Percentiles rank a stretch among this genome's conserved stretches.
These are phyloP conservation scores for Alternaria brassicae DNA, from an alignment of 2,329 filamentous ascomycete genomes.

Conservation along the genomic window DNA sequence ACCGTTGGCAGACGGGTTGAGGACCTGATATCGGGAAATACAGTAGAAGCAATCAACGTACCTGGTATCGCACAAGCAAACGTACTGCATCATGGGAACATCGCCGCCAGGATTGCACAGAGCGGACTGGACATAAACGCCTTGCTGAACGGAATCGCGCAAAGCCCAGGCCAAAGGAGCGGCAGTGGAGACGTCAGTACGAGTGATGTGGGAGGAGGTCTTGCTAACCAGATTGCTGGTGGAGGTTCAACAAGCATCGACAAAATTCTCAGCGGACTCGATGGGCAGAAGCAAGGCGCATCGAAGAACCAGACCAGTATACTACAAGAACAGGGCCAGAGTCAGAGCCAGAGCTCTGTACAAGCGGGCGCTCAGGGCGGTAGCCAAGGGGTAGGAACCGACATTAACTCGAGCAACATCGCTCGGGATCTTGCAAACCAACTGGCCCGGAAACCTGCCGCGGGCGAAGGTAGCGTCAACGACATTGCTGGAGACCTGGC, in stretches of 20 bases:
- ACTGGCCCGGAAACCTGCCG: not conserved
- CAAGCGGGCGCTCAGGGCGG: not conserved
- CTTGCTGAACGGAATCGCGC: constrained; percentile 26
- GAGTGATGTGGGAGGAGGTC: constrained; percentile 18
- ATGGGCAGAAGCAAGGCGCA: constrained; percentile 19
- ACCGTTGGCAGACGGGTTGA: constrained; percentile 35
- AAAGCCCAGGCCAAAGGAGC: constrained; percentile 15
- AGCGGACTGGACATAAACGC: constrained; percentile 26
- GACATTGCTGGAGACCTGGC: constrained; percentile 13
- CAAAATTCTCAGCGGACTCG: constrained; percentile 18
- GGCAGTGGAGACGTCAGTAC: constrained; percentile 11
- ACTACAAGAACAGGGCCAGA: constrained; percentile 16
- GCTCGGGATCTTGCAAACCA: constrained; percentile 12
- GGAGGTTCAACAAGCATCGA: constrained; percentile 19
- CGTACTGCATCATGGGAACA: constrained; percentile 14
- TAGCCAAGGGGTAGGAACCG: not conserved
- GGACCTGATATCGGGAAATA: constrained; percentile 32
- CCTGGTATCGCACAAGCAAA: constrained; percentile 15
- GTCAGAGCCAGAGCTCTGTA: not conserved
- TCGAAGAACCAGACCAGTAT: constrained; percentile 14
- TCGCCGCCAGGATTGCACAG: constrained; percentile 25
- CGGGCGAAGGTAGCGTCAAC: not conserved
- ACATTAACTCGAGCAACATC: constrained; percentile 8
- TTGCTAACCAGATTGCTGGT: constrained; percentile 31
- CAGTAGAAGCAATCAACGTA: constrained; percentile 20